phyloP scores from a whole-genome alignment of 116 monocot genomes.

The Thalassia testudinum region DNA sequence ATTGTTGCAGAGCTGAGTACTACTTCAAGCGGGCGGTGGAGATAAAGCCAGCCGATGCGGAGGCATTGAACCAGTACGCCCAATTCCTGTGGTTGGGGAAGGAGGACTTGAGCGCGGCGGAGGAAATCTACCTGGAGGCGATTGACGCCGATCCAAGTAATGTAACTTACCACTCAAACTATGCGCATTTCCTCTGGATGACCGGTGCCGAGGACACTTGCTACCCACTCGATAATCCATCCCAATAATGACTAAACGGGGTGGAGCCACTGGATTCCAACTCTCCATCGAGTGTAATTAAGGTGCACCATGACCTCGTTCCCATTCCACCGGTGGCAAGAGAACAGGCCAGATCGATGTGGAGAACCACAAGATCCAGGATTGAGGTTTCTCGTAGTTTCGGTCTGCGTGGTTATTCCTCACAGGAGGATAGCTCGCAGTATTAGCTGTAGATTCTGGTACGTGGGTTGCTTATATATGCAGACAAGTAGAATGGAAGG shows the following conservation, averaged over 20 bases:
- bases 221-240: conserved; percentile 27
- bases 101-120: conserved; percentile 51
- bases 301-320: too few relatives aligned
- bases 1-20: conserved; percentile 20
- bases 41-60: conserved; percentile 40
- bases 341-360: too few relatives aligned
- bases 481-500: too few relatives aligned
- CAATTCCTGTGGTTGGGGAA: conserved; percentile 60
- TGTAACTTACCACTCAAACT: conserved; percentile 37
- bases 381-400: too few relatives aligned
- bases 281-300: too few relatives aligned
- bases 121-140: conserved; percentile 58
- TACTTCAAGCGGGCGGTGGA: conserved; percentile 57
- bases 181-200: conserved; percentile 81
- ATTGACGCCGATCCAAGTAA: conserved; percentile 59
- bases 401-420: too few relatives aligned
- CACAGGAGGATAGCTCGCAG: too few relatives aligned
- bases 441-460: too few relatives aligned
- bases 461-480: too few relatives aligned
- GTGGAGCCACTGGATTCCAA: too few relatives aligned
- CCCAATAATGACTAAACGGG: neutral
- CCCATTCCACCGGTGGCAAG: too few relatives aligned
- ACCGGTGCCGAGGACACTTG: conserved; percentile 81
- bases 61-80: conserved; percentile 54
- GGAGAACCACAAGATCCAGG: too few relatives aligned